phyloP scores from a whole-genome alignment of 371 early-diverging fungal species.

The Mucor racemosus region DNA sequence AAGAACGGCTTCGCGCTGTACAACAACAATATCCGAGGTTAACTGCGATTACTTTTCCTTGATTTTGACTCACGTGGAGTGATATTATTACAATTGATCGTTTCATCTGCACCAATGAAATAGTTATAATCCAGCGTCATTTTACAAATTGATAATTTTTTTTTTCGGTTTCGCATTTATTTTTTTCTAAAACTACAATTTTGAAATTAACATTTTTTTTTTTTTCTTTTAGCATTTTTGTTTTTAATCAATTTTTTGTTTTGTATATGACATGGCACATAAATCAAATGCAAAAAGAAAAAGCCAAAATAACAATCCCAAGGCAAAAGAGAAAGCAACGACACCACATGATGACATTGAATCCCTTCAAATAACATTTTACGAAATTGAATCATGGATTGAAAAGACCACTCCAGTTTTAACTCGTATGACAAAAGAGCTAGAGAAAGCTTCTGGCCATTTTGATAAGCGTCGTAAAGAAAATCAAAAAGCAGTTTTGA shows the following conservation, averaged over 20 bases:
- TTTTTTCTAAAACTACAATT: background rate
- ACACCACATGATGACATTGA: constrained; percentile 52
- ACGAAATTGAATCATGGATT: constrained; percentile 45
- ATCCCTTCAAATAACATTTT: constrained; percentile 55
- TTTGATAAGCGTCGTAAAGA: constrained; percentile 41
- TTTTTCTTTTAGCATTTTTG: background rate
- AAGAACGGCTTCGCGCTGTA: background rate
- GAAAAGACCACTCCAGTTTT: constrained; percentile 55
- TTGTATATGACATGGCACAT: constrained; percentile 23
- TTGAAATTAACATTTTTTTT: background rate
- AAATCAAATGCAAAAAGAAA: constrained; percentile 21
- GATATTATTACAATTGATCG: background rate
- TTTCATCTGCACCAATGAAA: constrained; percentile 3
- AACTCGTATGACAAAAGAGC: constrained; percentile 52
- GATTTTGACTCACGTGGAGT: constrained; percentile 6
- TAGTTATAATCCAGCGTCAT: background rate
- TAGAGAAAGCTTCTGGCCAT: constrained; percentile 51
- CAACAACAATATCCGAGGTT: background rate
- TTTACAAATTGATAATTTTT: background rate
- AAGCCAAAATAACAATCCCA: constrained; percentile 10
- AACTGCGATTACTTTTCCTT: background rate
- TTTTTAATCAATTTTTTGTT: background rate
- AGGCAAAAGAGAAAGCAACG: constrained; percentile 37
- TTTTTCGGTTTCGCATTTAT: background rate
- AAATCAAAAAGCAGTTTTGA: background rate